phyloP scores from a whole-genome alignment of 1,139 yeast species.

The Groenewaldozyma sp. region DNA sequence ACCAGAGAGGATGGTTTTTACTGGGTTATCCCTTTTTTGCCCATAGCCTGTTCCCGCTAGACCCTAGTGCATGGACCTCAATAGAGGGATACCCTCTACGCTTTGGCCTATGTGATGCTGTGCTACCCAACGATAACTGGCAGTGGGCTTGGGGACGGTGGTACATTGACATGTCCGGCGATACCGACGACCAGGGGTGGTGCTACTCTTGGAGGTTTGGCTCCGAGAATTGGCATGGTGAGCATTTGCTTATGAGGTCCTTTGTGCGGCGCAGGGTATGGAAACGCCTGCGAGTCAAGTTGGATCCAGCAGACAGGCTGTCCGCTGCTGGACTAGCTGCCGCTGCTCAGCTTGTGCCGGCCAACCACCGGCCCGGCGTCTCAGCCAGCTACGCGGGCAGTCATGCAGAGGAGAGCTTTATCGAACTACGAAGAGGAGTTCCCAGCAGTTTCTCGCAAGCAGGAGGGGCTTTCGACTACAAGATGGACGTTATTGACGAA shows the following conservation, averaged over 20 bases:
- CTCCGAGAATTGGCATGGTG: constrained; percentile 32
- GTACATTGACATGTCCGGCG: constrained; percentile 64
- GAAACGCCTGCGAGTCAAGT: constrained; percentile 30
- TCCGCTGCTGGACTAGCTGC: constrained; percentile 1
- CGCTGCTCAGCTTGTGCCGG: background rate
- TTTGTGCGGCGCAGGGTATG: constrained; percentile 35
- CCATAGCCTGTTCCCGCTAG: constrained; percentile 46
- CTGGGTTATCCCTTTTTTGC: constrained; percentile 60
- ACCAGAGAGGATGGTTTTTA: constrained; percentile 59
- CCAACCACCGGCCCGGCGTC: background rate
- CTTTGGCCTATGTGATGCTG: constrained; percentile 36
- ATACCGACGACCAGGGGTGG: constrained; percentile 78
- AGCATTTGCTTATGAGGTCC: constrained; percentile 32
- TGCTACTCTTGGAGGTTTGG: constrained; percentile 41
- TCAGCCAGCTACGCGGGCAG: background rate
- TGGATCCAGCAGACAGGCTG: constrained; percentile 3
- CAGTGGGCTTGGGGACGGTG: constrained; percentile 63
- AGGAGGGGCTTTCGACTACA: background rate
- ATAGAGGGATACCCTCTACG: constrained; percentile 26
- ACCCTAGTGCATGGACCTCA: constrained; percentile 41
- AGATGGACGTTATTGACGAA: constrained; percentile 3
- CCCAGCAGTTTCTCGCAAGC: background rate
- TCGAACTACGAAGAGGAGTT: background rate
- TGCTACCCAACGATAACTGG: constrained; percentile 63
- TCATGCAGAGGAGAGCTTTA: background rate